Conservation (phyloP, 2,329 filamentous ascomycete species). For the Trichophyton verrucosum region DNA sequence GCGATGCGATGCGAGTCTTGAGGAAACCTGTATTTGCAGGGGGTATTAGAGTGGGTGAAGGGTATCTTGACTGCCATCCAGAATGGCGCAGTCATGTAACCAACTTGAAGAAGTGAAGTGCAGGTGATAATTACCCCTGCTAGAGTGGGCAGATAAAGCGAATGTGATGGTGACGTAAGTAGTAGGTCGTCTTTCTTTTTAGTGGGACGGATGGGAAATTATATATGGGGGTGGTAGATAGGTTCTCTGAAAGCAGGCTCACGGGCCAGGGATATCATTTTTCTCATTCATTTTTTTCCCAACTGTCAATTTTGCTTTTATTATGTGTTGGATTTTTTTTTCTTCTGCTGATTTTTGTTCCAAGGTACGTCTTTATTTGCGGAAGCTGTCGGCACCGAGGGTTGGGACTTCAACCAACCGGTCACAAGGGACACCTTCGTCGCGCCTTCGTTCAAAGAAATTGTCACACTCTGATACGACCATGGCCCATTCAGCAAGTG, state of each 20-base stretch:
- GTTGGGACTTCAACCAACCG: slow-evolving; percentile 49
- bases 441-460: slow-evolving; percentile 50
- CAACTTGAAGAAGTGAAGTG: background rate
- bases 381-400: slow-evolving; percentile 50
- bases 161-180: background rate
- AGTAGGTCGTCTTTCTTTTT: background rate
- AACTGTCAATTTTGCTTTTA: background rate
- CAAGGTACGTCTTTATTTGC: slow-evolving; percentile 22
- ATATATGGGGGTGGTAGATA: background rate
- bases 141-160: background rate
- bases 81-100: background rate
- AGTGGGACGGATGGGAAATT: background rate
- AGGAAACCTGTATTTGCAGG: background rate
- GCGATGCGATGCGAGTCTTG: background rate
- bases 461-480: slow-evolving; percentile 51
- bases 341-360: background rate
- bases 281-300: background rate
- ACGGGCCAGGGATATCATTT: background rate
- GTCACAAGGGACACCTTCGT: slow-evolving; percentile 48
- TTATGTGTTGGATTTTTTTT: background rate
- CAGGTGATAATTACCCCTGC: background rate
- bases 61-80: background rate
- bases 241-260: background rate
- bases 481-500: slow-evolving; percentile 52
- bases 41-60: background rate